A percentile compares a stretch with the other conserved stretches of the same genome.
Conservation (phyloP, 305 asterid species). For the Fraxinus platypoda region DNA sequence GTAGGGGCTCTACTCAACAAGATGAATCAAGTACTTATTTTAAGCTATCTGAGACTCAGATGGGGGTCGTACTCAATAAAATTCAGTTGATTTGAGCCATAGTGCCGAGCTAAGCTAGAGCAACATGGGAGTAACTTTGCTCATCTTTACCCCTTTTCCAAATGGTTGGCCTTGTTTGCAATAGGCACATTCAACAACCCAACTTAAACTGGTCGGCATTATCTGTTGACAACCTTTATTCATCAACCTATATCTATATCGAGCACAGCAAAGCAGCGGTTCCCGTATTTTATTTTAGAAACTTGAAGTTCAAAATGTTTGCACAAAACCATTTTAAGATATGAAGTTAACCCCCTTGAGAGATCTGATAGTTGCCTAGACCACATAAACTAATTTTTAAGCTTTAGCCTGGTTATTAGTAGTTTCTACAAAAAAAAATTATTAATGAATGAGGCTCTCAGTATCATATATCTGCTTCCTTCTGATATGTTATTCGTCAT, state of each 20-base stretch:
- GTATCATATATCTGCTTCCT: neutral
- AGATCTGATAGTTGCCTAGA: neutral
- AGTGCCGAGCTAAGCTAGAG: neutral
- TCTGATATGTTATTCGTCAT: neutral
- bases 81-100: conserved; percentile 5
- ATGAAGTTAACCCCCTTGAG: neutral
- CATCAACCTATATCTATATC: neutral
- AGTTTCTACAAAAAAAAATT: neutral
- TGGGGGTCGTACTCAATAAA: neutral
- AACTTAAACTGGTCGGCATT: neutral
- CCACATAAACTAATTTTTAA: neutral
- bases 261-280: neutral
- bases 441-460: neutral
- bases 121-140: neutral
- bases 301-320: neutral
- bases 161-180: neutral
- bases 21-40: neutral
- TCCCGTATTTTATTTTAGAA: neutral
- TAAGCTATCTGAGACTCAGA: neutral
- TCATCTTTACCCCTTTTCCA: neutral
- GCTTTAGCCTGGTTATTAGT: neutral
- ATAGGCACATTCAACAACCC: neutral
- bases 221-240: neutral
- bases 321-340: neutral
- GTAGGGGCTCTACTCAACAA: neutral